These are phyloP conservation scores for Cymodocea nodosa DNA, from an alignment of 116 monocot genomes.

Conservation along the genomic window DNA sequence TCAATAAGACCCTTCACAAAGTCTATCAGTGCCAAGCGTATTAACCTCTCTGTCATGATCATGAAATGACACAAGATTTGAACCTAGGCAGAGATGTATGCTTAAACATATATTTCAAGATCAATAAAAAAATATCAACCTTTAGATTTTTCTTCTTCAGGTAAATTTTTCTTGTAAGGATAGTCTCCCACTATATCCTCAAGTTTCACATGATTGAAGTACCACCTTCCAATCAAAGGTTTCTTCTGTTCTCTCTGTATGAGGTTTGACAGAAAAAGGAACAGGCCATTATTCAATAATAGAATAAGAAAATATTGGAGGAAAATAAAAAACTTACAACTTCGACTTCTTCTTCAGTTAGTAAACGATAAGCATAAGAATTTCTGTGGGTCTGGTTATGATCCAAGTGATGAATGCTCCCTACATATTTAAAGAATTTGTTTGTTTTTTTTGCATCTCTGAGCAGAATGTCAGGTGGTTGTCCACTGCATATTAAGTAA, in stretches of 20 bases:
- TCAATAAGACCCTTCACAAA: constrained; percentile 89
- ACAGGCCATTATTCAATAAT: background rate
- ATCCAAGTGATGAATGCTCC: constrained; percentile 48
- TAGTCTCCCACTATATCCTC: constrained; percentile 69
- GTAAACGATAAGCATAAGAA: constrained; percentile 37
- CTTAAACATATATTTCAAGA: background rate
- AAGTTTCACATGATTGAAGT: constrained; percentile 65
- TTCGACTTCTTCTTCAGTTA: constrained; percentile 85
- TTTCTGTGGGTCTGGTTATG: constrained; percentile 17
- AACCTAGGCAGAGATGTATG: background rate
- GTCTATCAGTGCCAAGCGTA: constrained; percentile 76
- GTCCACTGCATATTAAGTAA: constrained; percentile 41
- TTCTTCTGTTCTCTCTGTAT: constrained; percentile 63
- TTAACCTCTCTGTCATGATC: constrained; percentile 38
- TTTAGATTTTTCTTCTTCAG: constrained; percentile 62
- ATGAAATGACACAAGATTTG: background rate
- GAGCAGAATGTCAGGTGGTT: constrained; percentile 81
- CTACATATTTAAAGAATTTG: constrained; percentile 75
- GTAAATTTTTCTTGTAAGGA: constrained; percentile 71
- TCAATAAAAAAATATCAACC: constrained; percentile 22
- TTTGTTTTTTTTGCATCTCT: constrained; percentile 66
- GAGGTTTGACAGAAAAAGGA: constrained; percentile 4
- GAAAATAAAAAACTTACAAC: constrained; percentile 44
- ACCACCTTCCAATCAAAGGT: constrained; percentile 70
- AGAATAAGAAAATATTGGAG: background rate